A percentile compares a stretch with the other conserved stretches of the same genome.
Conservation (phyloP, 345 rosid species). For the Corchorus capsularis region DNA sequence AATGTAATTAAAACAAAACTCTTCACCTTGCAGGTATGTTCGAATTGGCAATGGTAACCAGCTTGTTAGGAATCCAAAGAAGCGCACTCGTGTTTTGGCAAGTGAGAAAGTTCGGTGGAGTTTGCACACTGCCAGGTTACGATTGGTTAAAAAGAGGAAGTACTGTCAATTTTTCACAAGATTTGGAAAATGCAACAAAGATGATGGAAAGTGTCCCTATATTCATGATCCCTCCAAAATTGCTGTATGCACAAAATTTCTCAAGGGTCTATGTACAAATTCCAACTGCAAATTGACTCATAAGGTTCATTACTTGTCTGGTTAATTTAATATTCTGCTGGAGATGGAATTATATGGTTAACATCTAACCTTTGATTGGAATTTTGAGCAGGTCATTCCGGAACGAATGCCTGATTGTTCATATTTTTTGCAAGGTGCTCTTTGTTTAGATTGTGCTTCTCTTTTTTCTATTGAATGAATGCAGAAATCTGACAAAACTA, state of each 20-base stretch:
- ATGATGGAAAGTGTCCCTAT: constrained; percentile 85
- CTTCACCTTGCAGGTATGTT: constrained; percentile 67
- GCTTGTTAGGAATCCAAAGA: constrained; percentile 95
- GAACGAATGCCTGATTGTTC: constrained; percentile 99
- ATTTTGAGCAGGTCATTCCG: constrained; percentile 79
- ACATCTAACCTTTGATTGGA: constrained; percentile 20
- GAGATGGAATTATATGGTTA: constrained; percentile 17
- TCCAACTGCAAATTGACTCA: constrained; percentile 90
- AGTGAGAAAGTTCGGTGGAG: constrained; percentile 98
- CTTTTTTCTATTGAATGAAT: not conserved
- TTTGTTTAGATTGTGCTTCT: constrained; percentile 12
- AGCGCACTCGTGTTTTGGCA: constrained; percentile 81
- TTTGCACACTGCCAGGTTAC: constrained; percentile 84
- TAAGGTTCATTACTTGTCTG: constrained; percentile 54
- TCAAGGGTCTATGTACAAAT: constrained; percentile 77
- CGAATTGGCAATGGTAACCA: constrained; percentile 94
- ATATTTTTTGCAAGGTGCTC: constrained; percentile 83
- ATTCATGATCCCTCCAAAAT: constrained; percentile 92
- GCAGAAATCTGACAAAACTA: constrained; percentile 23
- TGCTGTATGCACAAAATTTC: constrained; percentile 92
- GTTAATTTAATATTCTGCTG: constrained; percentile 16
- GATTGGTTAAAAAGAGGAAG: constrained; percentile 75
- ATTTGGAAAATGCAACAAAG: constrained; percentile 97
- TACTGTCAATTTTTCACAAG: constrained; percentile 96
- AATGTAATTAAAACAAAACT: not conserved